phyloP scores from a whole-genome alignment of 2,329 filamentous ascomycete species.

The Venturia asperata region DNA sequence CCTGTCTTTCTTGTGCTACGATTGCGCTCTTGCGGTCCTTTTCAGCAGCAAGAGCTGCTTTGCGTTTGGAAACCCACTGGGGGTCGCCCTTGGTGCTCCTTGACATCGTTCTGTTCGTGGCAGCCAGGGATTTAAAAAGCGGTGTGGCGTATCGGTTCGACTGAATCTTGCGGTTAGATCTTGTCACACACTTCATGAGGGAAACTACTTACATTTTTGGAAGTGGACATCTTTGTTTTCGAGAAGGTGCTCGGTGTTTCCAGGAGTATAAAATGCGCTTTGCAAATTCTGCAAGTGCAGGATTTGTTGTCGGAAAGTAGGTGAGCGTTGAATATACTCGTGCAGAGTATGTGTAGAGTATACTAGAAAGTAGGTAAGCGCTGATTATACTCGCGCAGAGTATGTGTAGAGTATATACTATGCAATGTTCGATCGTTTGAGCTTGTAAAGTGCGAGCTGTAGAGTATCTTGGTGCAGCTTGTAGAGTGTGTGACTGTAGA shows the following conservation, averaged over 20 bases:
- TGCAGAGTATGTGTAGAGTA: too few species aligned
- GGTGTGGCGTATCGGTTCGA: background rate
- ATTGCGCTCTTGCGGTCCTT: background rate
- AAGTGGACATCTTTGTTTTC: too few species aligned
- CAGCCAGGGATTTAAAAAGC: too few species aligned
- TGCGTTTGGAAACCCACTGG: background rate
- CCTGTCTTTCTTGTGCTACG: background rate
- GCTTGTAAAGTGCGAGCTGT: background rate
- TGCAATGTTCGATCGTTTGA: too few species aligned
- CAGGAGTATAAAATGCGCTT: background rate
- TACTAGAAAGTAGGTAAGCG: background rate
- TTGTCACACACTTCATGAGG: too few species aligned
- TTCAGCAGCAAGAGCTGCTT: background rate
- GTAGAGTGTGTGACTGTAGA: background rate
- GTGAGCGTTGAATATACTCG: background rate
- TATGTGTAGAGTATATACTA: too few species aligned
- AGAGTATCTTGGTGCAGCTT: background rate
- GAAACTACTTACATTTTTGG: too few species aligned
- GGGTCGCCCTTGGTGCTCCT: background rate
- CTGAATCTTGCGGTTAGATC: background rate
- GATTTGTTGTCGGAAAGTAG: background rate
- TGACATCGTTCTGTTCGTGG: too few species aligned
- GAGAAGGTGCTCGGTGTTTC: background rate
- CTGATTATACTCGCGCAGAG: background rate
- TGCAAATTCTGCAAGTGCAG: background rate